These are phyloP conservation scores for Paraphoma chrysanthemicola DNA, from an alignment of 2,329 filamentous ascomycete genomes.

Conservation along the genomic window DNA sequence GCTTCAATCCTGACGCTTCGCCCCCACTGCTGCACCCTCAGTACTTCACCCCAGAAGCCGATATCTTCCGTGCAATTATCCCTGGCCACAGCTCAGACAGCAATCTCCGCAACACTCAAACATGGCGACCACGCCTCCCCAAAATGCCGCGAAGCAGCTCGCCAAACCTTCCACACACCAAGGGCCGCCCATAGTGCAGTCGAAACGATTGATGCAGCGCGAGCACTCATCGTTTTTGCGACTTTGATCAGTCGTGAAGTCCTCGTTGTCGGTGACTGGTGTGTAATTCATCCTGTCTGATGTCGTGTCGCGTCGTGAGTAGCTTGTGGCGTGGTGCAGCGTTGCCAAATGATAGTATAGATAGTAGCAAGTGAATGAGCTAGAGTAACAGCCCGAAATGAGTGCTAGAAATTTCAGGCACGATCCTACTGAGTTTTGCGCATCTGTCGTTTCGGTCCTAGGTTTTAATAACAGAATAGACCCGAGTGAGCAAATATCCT, in stretches of 20 bases:
- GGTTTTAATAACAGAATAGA: background rate
- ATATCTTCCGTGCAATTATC: background rate
- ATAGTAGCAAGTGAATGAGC: background rate
- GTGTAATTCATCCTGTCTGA: conserved; percentile 22
- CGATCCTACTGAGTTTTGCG: no score
- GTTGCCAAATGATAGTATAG: background rate
- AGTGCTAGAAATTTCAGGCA: background rate
- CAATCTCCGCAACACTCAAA: conserved; percentile 1
- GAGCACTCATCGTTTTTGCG: conserved; percentile 15
- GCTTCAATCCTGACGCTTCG: background rate
- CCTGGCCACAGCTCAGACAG: background rate
- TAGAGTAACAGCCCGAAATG: background rate
- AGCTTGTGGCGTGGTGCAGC: background rate
- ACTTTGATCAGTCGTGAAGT: conserved; percentile 9
- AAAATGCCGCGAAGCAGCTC: conserved; percentile 6
- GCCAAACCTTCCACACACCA: conserved; percentile 9
- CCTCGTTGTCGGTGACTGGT: conserved; percentile 8
- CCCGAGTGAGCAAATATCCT: background rate
- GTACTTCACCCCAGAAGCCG: background rate
- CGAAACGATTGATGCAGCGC: conserved; percentile 4
- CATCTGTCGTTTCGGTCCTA: background rate
- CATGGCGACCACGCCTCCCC: background rate
- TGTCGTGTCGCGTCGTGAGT: background rate
- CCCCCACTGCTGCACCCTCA: background rate
- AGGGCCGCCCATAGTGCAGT: conserved; percentile 10